phyloP scores from a whole-genome alignment of 2,329 filamentous ascomycete genomes.

The Bimuria novae-zelandiae region DNA sequence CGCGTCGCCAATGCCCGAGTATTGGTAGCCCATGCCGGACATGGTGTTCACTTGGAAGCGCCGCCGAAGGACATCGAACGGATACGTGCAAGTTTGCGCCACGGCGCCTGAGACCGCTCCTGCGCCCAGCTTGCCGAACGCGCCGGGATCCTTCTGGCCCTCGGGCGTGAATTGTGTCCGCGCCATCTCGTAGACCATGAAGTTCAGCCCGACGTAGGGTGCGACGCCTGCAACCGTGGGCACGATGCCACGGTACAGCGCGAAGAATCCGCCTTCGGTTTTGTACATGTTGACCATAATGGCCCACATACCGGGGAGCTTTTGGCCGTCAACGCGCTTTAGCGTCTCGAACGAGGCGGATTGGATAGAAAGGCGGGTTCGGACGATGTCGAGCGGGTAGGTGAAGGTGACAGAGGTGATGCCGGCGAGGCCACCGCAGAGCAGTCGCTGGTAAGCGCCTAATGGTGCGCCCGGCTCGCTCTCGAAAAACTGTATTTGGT shows the following conservation, averaged over 20 bases:
- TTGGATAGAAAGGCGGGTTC: conserved; percentile 93
- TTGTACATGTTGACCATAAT: conserved; percentile 85
- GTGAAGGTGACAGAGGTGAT: conserved; percentile 95
- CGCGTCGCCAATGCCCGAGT: conserved; percentile 84
- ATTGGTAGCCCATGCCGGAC: conserved; percentile 96
- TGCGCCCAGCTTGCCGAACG: conserved; percentile 80
- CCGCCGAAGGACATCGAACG: conserved; percentile 91
- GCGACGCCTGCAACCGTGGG: conserved; percentile 95
- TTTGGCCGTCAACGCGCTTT: conserved; percentile 50
- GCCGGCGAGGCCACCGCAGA: conserved; percentile 90
- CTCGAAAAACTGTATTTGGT: conserved; percentile 70
- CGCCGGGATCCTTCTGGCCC: conserved; percentile 80
- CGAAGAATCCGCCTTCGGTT: conserved; percentile 81
- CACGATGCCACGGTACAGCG: conserved; percentile 91
- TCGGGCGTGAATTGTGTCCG: conserved; percentile 84
- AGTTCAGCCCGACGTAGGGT: conserved; percentile 96
- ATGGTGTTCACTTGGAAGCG: conserved; percentile 99
- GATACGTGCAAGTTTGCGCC: conserved; percentile 97
- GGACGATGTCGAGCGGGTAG: conserved; percentile 96
- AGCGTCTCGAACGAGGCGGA: conserved; percentile 91
- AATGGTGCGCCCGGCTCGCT: conserved; percentile 73
- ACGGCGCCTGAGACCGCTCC: conserved; percentile 95
- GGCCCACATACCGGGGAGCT: conserved; percentile 89
- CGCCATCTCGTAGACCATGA: conserved; percentile 95
- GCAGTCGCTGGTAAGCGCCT: conserved; percentile 71